These are phyloP conservation scores for Candida alai DNA, from an alignment of 805 yeast genomes.

Conservation along the genomic window DNA sequence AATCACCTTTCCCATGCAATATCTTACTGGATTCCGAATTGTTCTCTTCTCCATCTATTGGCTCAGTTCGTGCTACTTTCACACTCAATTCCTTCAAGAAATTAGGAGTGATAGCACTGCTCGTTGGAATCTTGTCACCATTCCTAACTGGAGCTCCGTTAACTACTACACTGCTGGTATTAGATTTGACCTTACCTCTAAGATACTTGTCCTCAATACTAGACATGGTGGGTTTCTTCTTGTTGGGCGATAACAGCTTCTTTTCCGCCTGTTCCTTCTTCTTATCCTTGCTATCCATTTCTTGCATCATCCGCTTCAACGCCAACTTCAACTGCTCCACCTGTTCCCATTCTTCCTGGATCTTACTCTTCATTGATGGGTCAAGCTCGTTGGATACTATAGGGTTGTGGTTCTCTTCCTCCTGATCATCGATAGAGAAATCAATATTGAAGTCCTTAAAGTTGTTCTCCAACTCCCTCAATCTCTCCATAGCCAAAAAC, in stretches of 20 bases:
- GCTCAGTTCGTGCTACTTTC: conserved; percentile 42
- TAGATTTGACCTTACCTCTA: conserved; percentile 38
- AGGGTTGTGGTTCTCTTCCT: conserved; percentile 15
- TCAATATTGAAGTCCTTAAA: conserved; percentile 64
- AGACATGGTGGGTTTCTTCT: conserved; percentile 19
- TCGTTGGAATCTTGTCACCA: conserved; percentile 28
- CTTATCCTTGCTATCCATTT: conserved; percentile 15
- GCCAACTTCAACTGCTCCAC: conserved; percentile 39
- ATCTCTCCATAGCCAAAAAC: conserved; percentile 63
- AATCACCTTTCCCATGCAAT: no score
- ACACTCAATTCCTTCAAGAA: conserved; percentile 52
- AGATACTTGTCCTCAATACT: conserved; percentile 43
- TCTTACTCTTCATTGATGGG: conserved; percentile 31
- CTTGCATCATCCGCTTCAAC: conserved; percentile 35
- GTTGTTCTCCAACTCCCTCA: conserved; percentile 63
- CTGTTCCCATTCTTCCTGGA: conserved; percentile 39
- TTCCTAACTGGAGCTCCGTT: conserved; percentile 13
- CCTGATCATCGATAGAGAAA: conserved; percentile 25
- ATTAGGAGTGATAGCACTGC: conserved; percentile 42
- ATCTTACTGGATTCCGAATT: conserved; percentile 10
- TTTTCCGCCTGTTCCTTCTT: conserved; percentile 6
- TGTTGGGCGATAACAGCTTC: conserved; percentile 12
- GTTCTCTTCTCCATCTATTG: conserved; percentile 24
- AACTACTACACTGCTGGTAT: conserved; percentile 8
- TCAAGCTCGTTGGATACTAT: conserved; percentile 22